Evolutionary conservation across 2,329 filamentous ascomycete genomes (phyloP).

Genomic region (Rugonectria rugulosa): DNA sequence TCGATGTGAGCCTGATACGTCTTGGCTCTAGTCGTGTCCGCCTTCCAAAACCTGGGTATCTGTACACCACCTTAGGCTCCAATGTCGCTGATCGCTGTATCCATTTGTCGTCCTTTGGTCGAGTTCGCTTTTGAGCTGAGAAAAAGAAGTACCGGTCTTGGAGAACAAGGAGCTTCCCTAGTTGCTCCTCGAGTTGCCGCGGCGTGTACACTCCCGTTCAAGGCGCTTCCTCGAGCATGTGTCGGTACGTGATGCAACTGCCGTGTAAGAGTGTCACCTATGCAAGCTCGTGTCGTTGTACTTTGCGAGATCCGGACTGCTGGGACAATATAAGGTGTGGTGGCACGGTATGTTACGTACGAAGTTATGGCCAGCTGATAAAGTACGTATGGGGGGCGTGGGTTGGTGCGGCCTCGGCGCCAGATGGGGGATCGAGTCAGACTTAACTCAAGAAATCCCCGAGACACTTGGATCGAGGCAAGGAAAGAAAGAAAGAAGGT

Average conservation of each 20-base stretch:
- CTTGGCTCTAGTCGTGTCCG: background rate
- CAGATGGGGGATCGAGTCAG: conserved; percentile 10
- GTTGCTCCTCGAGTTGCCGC: background rate
- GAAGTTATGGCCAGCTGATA: conserved; percentile 5
- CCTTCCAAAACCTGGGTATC: background rate
- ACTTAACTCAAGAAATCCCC: conserved; percentile 11
- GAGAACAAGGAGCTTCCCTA: background rate
- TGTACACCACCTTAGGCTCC: conserved; percentile 7
- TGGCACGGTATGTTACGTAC: background rate
- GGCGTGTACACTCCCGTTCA: background rate
- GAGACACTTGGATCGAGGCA: background rate
- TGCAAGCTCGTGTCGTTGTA: background rate
- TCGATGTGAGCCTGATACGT: background rate
- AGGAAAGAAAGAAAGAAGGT: background rate
- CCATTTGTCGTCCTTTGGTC: background rate
- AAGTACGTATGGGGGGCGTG: conserved; percentile 1
- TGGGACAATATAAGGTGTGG: conserved; percentile 5
- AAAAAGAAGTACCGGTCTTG: background rate
- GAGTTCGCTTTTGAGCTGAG: background rate
- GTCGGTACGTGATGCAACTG: conserved; percentile 2
- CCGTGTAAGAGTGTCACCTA: background rate
- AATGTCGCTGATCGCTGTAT: conserved; percentile 1
- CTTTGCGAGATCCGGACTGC: conserved; percentile 9
- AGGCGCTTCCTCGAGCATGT: background rate
- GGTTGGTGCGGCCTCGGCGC: conserved; percentile 1